Base-by-base conservation (phyloP, 192 early-diverging fungal species). In the Irineochytrium annulatum region DNA sequence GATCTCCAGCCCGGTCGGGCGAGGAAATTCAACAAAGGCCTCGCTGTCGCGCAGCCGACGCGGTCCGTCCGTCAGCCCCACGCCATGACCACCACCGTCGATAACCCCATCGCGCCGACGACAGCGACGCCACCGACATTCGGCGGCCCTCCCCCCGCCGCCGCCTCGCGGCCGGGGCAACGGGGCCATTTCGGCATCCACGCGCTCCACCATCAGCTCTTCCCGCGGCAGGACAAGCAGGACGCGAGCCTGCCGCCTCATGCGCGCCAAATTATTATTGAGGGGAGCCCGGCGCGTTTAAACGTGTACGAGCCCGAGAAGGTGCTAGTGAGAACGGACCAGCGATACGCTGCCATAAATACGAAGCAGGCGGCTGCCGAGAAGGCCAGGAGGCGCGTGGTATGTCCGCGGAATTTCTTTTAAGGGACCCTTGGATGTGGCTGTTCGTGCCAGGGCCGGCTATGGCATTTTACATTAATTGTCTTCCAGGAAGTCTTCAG, bases 221-320 rank as follows among this genome's bases (percentile, higher is more conserved):
- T 52, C 22, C 4, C 17, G 17, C 45, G 59, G 26, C 57, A 41
- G 46, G 72, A 60, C 32, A 48, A 29, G 27, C 35, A 35, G 17
- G 62, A 51, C 37, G 20, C 41, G 0, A 52, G 57, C 19, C 43
- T 74, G 17, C 52, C 67, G 17, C 31, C 53, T 2, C 68, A 70
- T 17, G 67, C 74, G 30, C 70, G 71, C 49, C 59, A 71, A 5
- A 60, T 58, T 2, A 79, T 79, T 31, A 65, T 79, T 16, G 72
- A 74, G 39, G 52, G 65, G 22, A 60, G 62, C 1, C 53, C 60
- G n/a, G 35, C 62, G 16, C 19, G 72, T 34, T 41, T 65, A n/a
- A 32, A 52, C 6, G 43, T 24, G 4, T 76, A 76, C 45, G 73
- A 76, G 27, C 59, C 74, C 26, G 57, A 53, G 34, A 63, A 76